Percentiles rank a stretch among this genome's conserved stretches.
Evolutionary conservation across 768 basidiomycete species (phyloP).

Genomic region (Tricholoma saponaceum): DNA sequence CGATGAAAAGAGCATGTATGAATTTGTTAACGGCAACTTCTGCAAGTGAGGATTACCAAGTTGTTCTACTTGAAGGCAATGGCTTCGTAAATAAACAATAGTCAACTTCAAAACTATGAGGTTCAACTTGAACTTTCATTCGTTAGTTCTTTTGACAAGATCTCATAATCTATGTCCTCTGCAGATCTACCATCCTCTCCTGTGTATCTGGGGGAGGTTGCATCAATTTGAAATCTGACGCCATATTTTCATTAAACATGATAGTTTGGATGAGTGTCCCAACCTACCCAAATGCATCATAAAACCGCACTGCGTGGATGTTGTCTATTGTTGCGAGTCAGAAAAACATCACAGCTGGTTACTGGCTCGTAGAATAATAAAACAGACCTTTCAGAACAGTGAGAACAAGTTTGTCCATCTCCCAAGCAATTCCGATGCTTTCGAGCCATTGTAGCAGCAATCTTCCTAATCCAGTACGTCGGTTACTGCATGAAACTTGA

Average conservation of each 20-base stretch:
- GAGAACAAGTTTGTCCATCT: conserved; percentile 69
- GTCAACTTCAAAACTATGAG: background rate
- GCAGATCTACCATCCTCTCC: conserved; percentile 23
- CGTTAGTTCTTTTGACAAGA: conserved; percentile 32
- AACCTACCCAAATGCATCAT: conserved; percentile 49
- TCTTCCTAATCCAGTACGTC: conserved; percentile 57
- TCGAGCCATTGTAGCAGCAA: conserved; percentile 45
- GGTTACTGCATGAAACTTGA: conserved; percentile 46
- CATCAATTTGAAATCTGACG: conserved; percentile 51
- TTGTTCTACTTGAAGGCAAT: too few relatives aligned
- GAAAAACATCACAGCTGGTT: conserved; percentile 3
- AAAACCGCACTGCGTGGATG: conserved; percentile 43
- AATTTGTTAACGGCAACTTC: background rate
- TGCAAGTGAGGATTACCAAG: background rate
- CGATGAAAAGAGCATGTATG: conserved; percentile 42
- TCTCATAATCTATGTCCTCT: conserved; percentile 39
- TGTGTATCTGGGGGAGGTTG: conserved; percentile 43
- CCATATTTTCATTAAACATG: too few relatives aligned
- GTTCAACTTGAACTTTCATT: background rate
- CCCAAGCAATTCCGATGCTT: conserved; percentile 45
- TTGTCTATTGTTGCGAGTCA: conserved; percentile 35
- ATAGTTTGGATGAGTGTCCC: background rate
- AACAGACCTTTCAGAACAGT: conserved; percentile 71
- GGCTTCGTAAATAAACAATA: conserved; percentile 14
- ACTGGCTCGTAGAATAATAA: background rate